phyloP scores from a whole-genome alignment of 2,329 filamentous ascomycete species.

The Pestalotiopsis sp. region DNA sequence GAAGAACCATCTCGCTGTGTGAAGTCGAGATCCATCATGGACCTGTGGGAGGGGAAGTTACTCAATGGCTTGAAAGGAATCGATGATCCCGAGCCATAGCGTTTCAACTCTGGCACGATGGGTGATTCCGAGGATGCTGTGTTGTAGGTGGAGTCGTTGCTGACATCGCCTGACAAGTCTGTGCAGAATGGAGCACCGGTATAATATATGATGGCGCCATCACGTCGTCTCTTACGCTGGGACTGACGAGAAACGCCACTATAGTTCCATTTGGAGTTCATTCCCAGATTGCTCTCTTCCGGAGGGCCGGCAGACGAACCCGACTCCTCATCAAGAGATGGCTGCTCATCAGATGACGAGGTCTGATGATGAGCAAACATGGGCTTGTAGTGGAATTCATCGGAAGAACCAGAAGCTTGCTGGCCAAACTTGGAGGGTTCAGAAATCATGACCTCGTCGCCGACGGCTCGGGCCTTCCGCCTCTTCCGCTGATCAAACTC shows the following conservation, averaged over 20 bases:
- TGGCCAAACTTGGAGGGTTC: conserved; percentile 43
- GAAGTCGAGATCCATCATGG: conserved; percentile 29
- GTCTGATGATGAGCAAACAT: conserved; percentile 54
- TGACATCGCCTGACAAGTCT: conserved; percentile 72
- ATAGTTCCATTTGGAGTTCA: conserved; percentile 47
- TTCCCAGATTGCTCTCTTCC: conserved; percentile 52
- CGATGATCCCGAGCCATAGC: conserved; percentile 51
- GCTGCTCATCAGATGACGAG: conserved; percentile 48
- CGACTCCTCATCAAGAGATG: conserved; percentile 49
- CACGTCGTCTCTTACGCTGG: conserved; percentile 57
- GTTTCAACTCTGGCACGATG: conserved; percentile 30
- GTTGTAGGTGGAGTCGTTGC: conserved; percentile 48
- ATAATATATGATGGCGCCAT: conserved; percentile 84
- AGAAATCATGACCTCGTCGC: conserved; percentile 39
- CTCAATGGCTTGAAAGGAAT: conserved; percentile 54
- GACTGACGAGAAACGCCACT: conserved; percentile 50
- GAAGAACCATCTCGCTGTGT: conserved; percentile 33
- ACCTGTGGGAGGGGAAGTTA: conserved; percentile 33
- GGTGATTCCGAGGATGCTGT: conserved; percentile 40
- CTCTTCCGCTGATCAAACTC: conserved; percentile 48
- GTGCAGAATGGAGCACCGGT: conserved; percentile 79
- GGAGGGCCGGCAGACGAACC: conserved; percentile 49
- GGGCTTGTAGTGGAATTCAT: conserved; percentile 66
- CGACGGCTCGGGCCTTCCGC: conserved; percentile 42
- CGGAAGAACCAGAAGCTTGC: conserved; percentile 39